Conservation (phyloP, 2,329 filamentous ascomycete genomes). For the Monilinia fructigena region DNA sequence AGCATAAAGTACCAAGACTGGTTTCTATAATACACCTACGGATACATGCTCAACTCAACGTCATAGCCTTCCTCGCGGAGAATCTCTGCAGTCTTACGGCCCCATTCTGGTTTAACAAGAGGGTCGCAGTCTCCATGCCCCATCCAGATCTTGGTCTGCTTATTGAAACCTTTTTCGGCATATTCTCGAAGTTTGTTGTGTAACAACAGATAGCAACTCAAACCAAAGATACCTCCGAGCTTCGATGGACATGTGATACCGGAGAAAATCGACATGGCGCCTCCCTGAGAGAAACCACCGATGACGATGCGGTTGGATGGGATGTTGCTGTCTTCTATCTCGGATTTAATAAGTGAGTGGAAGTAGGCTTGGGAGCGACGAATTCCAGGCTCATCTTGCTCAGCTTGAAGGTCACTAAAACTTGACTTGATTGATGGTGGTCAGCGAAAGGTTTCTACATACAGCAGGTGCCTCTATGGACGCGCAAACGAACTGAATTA, state of each 20-base stretch:
- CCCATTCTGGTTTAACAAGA: constrained; percentile 69
- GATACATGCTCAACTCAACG: constrained; percentile 74
- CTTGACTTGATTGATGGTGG: constrained; percentile 40
- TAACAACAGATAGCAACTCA: constrained; percentile 80
- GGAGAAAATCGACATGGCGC: constrained; percentile 79
- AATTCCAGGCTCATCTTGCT: constrained; percentile 73
- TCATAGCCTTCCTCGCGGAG: constrained; percentile 69
- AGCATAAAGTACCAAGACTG: not conserved
- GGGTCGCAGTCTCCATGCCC: constrained; percentile 79
- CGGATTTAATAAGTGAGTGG: constrained; percentile 73
- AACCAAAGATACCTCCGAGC: constrained; percentile 81
- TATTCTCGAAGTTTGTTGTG: constrained; percentile 60
- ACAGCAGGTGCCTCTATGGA: not conserved
- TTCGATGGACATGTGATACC: constrained; percentile 71
- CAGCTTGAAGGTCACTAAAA: constrained; percentile 46
- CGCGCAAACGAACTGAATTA: constrained; percentile 31
- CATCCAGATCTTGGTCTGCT: constrained; percentile 82
- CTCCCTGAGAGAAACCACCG: constrained; percentile 83
- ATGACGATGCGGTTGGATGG: constrained; percentile 79
- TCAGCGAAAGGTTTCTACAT: constrained; percentile 4
- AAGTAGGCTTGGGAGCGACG: constrained; percentile 71
- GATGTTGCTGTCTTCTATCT: constrained; percentile 74
- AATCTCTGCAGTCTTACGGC: constrained; percentile 62
- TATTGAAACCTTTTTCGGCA: constrained; percentile 59
- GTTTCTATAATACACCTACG: constrained; percentile 49